These are phyloP conservation scores for Rosa hybrid DNA, from an alignment of 331 rosid genomes.

Conservation along the genomic window DNA sequence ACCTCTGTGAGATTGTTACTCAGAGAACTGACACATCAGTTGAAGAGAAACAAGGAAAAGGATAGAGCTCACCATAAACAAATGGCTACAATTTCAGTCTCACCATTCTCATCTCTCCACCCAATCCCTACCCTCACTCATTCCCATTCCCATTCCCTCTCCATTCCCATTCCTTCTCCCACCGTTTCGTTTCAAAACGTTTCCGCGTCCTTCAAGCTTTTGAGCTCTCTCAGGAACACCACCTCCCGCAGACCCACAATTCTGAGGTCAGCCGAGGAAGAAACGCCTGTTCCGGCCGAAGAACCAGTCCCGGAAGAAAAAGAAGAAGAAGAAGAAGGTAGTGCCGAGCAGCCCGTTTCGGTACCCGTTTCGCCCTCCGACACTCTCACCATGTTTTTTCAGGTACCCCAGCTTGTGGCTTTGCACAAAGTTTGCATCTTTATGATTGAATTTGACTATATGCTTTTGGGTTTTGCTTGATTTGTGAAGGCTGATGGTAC, in stretches of 20 bases:
- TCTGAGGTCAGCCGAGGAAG: constrained; percentile 54
- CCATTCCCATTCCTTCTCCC: constrained; percentile 23
- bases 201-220: constrained; percentile 22
- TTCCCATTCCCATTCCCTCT: neutral
- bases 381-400: constrained; percentile 81
- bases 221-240: constrained; percentile 16
- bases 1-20: neutral
- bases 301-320: constrained; percentile 22
- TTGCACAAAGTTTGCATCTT: neutral
- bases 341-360: constrained; percentile 55
- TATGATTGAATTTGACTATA: neutral
- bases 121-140: constrained; percentile 24
- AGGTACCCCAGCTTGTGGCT: constrained; percentile 38
- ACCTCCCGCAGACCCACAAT: constrained; percentile 26
- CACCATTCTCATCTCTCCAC: constrained; percentile 8
- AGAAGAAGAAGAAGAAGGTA: constrained; percentile 4
- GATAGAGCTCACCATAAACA: neutral
- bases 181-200: constrained; percentile 33
- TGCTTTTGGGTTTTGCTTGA: constrained; percentile 10
- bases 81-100: neutral
- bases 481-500: constrained; percentile 79
- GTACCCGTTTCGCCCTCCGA: constrained; percentile 80
- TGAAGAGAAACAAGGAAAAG: neutral
- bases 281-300: constrained; percentile 40
- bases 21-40: neutral